Conservation (phyloP, 306 rosid genomes). For the Clitoria ternatea region DNA sequence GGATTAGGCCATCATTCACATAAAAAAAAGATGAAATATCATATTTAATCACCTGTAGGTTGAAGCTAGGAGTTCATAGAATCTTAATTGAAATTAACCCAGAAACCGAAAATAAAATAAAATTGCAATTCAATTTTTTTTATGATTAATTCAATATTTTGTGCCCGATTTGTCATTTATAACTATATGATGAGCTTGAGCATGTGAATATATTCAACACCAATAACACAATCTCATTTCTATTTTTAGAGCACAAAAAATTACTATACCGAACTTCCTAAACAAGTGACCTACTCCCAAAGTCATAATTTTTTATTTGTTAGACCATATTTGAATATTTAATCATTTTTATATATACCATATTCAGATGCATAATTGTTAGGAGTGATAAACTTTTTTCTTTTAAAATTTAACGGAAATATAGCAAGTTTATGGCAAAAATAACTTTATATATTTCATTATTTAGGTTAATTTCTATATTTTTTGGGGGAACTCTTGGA, state of each 20-base stretch:
- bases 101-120: too few relatives aligned
- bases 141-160: not conserved
- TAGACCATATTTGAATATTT: too few relatives aligned
- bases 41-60: not conserved
- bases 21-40: not conserved
- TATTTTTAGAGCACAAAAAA: not conserved
- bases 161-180: slow-evolving; percentile 4
- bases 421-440: too few relatives aligned
- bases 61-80: not conserved
- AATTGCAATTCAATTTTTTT: too few relatives aligned
- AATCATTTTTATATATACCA: too few relatives aligned
- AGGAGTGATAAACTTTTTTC: too few relatives aligned
- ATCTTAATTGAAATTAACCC: slow-evolving; percentile 7
- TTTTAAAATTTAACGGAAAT: too few relatives aligned
- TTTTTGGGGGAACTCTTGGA: too few relatives aligned
- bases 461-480: not conserved
- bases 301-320: too few relatives aligned
- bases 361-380: too few relatives aligned
- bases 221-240: not conserved
- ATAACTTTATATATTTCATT: not conserved
- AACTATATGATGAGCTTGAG: not conserved
- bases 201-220: not conserved
- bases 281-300: too few relatives aligned
- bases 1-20: slow-evolving; percentile 2
- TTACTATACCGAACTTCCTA: not conserved